Percentiles rank a stretch among this genome's conserved stretches.
Evolutionary conservation across 805 yeast genomes (phyloP).

Genomic region (Ogataea ganodermae): DNA sequence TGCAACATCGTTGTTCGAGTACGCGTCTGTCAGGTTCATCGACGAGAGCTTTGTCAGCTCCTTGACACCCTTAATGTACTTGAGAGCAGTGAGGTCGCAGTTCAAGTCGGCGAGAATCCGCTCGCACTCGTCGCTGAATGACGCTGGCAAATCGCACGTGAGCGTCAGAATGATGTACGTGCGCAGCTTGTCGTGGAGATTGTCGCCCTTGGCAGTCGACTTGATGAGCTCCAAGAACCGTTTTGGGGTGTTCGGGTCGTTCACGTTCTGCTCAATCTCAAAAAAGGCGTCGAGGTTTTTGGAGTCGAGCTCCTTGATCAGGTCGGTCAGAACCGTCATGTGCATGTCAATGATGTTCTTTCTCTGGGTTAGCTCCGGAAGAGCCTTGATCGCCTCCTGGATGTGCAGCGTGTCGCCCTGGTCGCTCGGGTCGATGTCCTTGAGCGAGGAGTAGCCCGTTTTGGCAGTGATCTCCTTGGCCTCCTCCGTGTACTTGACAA

Average conservation of each 20-base stretch:
- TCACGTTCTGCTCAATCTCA: conserved; percentile 86
- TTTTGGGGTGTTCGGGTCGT: conserved; percentile 56
- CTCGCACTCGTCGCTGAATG: conserved; percentile 62
- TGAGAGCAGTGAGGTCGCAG: conserved; percentile 64
- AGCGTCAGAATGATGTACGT: conserved; percentile 81
- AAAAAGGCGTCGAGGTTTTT: conserved; percentile 87
- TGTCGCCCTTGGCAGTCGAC: conserved; percentile 56
- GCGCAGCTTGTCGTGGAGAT: conserved; percentile 73
- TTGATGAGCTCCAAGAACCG: conserved; percentile 62
- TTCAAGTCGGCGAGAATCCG: conserved; percentile 53
- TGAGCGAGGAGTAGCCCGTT: conserved; percentile 70
- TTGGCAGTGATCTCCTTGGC: conserved; percentile 82
- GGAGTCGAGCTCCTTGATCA: conserved; percentile 81
- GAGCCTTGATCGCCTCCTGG: conserved; percentile 84
- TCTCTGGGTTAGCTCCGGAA: conserved; percentile 89
- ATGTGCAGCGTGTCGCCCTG: conserved; percentile 61
- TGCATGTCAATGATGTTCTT: conserved; percentile 92
- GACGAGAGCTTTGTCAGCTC: conserved; percentile 62
- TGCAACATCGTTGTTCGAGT: conserved; percentile 31
- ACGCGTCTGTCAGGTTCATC: conserved; percentile 38
- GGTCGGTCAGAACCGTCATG: conserved; percentile 88
- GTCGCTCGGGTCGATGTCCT: conserved; percentile 69
- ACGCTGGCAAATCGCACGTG: conserved; percentile 49
- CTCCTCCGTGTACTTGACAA: conserved; percentile 78
- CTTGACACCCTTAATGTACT: conserved; percentile 77